Conservation (phyloP, 1,284 basidiomycete genomes). For the Puccinia triticina region DNA sequence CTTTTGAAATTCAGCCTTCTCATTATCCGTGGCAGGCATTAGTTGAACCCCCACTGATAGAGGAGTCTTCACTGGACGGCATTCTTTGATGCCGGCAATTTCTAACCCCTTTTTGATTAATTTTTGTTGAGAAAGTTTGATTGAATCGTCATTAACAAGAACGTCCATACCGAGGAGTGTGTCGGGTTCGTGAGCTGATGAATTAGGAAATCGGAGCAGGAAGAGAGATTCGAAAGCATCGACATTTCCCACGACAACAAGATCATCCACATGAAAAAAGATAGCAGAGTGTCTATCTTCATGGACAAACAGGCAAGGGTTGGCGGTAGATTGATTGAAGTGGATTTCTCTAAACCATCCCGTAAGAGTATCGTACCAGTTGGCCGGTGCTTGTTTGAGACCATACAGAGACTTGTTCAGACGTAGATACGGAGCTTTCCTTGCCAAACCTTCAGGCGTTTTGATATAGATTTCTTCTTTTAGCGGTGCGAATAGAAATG, state of each 20-base stretch:
- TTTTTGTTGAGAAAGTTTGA: neutral
- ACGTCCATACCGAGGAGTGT: neutral
- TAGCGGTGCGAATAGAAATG: conserved; percentile 1
- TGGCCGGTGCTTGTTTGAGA: neutral
- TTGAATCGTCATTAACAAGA: neutral
- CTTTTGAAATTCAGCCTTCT: neutral
- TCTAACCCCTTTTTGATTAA: neutral
- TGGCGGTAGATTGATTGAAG: neutral
- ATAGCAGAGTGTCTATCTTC: neutral
- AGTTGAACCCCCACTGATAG: neutral
- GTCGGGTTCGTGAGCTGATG: neutral
- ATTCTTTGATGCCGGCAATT: neutral
- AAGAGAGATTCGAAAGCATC: neutral
- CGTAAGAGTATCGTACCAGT: neutral
- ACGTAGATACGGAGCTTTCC: neutral
- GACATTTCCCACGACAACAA: neutral
- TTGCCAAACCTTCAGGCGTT: neutral
- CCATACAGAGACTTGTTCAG: neutral
- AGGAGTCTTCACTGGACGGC: neutral
- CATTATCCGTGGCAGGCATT: no score
- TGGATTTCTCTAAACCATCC: neutral
- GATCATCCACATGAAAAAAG: conserved; percentile 16
- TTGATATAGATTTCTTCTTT: neutral
- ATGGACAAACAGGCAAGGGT: neutral
- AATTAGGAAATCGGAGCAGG: neutral